Evolutionary conservation across 495 filamentous ascomycete genomes (phyloP).

Genomic region (Apiosordaria backusii): DNA sequence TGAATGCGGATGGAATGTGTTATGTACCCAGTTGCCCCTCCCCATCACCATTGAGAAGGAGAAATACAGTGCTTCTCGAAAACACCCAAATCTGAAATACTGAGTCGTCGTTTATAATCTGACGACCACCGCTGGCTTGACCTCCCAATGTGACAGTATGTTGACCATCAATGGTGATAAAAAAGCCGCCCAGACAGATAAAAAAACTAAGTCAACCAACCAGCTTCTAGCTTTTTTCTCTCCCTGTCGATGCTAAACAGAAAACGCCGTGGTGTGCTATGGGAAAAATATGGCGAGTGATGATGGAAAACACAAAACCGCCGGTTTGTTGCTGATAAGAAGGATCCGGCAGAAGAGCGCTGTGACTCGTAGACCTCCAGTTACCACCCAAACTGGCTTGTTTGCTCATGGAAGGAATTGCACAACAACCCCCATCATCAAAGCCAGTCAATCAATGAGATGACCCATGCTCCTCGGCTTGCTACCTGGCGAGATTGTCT

Average conservation of each 20-base stretch:
- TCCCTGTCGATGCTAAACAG: background rate
- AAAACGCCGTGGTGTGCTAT: background rate
- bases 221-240: background rate
- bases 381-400: background rate
- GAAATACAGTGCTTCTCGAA: too few relatives aligned
- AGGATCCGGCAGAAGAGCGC: background rate
- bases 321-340: background rate
- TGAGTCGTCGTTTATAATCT: too few relatives aligned
- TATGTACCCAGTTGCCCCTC: background rate
- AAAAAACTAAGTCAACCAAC: background rate
- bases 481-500: conserved; percentile 44
- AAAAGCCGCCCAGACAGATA: background rate
- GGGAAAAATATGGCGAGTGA: background rate
- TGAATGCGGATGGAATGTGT: background rate
- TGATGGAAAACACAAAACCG: background rate
- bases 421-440: background rate
- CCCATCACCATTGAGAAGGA: background rate
- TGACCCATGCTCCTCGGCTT: conserved; percentile 41
- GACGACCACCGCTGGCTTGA: background rate
- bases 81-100: too few relatives aligned
- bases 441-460: conserved; percentile 36
- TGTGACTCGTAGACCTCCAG: background rate
- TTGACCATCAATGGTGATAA: background rate
- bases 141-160: background rate
- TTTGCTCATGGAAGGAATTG: background rate